Percentiles rank a stretch among this genome's conserved stretches.
phyloP scores from a whole-genome alignment of 192 early-diverging fungal species.

The Coemansia sp. region DNA sequence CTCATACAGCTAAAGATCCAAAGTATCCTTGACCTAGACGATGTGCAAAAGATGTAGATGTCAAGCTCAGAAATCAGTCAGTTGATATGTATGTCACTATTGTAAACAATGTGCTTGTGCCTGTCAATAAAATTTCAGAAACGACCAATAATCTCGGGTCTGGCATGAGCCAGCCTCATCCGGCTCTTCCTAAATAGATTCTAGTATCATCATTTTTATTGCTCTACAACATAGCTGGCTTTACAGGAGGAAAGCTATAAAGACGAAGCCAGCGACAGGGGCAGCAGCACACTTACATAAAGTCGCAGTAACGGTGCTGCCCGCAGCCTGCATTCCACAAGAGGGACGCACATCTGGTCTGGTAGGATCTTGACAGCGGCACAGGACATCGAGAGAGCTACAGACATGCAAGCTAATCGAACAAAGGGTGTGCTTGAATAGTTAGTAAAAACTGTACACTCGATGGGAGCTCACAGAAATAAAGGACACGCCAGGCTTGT shows the following conservation, averaged over 20 bases:
- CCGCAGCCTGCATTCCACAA: neutral
- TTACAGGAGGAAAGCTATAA: neutral
- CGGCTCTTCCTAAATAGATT: constrained; percentile 22
- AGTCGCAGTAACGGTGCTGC: constrained; percentile 3
- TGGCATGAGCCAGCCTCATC: constrained; percentile 15
- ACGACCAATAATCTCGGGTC: constrained; percentile 11
- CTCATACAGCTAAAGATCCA: neutral
- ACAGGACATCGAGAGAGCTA: neutral
- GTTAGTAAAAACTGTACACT: constrained; percentile 1
- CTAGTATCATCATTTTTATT: constrained; percentile 11
- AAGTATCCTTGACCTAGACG: neutral
- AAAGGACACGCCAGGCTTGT: neutral
- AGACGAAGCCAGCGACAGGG: neutral
- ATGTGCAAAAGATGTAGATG: neutral
- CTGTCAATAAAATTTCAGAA: neutral
- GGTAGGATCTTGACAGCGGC: neutral
- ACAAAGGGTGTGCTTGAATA: neutral
- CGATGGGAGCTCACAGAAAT: neutral
- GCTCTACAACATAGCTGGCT: neutral
- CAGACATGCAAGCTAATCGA: neutral
- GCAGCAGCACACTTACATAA: constrained; percentile 8
- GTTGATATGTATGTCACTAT: neutral
- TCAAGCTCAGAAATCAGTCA: neutral
- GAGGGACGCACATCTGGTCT: neutral
- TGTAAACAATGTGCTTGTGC: neutral